Evolutionary conservation across 2,329 filamentous ascomycete species (phyloP).

Genomic region (Aurifilum marmelostoma): DNA sequence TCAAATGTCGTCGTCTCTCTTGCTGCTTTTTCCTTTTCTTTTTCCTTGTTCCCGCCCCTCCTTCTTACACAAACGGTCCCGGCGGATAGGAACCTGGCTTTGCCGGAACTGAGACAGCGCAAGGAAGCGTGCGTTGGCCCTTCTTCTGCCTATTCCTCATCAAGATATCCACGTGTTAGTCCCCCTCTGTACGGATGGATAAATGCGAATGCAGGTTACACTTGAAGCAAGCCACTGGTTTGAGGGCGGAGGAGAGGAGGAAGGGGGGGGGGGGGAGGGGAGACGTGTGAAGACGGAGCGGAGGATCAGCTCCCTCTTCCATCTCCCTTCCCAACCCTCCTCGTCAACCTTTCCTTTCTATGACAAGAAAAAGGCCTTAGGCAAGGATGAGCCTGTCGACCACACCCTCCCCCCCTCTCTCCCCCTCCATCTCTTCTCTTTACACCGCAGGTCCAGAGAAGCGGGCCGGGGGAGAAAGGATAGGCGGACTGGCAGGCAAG

Average conservation of each 20-base stretch:
- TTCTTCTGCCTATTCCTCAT: constrained; percentile 1
- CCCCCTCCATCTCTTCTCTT: background rate
- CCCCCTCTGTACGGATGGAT: constrained; percentile 9
- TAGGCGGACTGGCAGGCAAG: background rate
- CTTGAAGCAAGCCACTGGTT: constrained; percentile 19
- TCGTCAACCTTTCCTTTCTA: background rate
- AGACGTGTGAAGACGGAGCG: too few species aligned
- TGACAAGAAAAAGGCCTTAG: background rate
- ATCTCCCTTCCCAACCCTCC: background rate
- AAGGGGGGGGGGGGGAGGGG: background rate
- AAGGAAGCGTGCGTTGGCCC: background rate
- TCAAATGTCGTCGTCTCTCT: background rate
- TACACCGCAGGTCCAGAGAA: background rate
- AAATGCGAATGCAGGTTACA: constrained; percentile 18
- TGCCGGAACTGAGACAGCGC: constrained; percentile 5
- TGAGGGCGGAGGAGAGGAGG: background rate
- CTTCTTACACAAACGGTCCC: background rate
- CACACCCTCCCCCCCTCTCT: background rate
- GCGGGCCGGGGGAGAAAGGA: background rate
- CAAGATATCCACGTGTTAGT: constrained; percentile 14
- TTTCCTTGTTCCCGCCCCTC: background rate
- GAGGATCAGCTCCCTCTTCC: background rate
- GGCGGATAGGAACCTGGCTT: background rate
- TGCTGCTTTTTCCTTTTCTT: background rate
- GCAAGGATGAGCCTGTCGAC: background rate